phyloP scores from a whole-genome alignment of 1,284 basidiomycete genomes.

The Fomitiporia mediterranea region DNA sequence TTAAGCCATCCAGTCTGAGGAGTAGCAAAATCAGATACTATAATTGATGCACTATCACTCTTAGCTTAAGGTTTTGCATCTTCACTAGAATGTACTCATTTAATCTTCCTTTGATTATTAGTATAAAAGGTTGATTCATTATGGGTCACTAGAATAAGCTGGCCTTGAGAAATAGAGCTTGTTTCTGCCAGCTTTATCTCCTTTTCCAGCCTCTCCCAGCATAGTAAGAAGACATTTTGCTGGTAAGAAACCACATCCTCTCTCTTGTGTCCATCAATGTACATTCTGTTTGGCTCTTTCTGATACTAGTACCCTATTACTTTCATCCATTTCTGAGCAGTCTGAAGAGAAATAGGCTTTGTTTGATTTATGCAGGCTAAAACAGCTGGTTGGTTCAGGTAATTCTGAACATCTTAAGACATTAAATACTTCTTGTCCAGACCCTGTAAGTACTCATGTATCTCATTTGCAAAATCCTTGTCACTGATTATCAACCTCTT shows the following conservation, averaged over 20 bases:
- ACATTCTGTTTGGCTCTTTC: slow-evolving; percentile 22
- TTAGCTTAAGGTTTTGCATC: slow-evolving; percentile 32
- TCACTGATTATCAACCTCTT: too few relatives aligned
- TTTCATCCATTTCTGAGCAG: slow-evolving; percentile 27
- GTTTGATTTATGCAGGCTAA: slow-evolving; percentile 19
- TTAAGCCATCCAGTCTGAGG: slow-evolving; percentile 20
- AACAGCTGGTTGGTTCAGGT: slow-evolving; percentile 24
- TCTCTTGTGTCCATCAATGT: slow-evolving; percentile 30
- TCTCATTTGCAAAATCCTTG: too few relatives aligned
- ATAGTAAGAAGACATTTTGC: slow-evolving; percentile 25
- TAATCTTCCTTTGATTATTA: slow-evolving; percentile 28
- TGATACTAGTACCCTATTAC: slow-evolving; percentile 26
- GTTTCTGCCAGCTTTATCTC: neutral
- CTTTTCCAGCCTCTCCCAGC: neutral
- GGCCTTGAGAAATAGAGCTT: neutral
- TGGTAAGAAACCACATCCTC: slow-evolving; percentile 24
- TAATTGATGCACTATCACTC: slow-evolving; percentile 35
- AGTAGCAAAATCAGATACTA: slow-evolving; percentile 24
- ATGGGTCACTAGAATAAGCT: slow-evolving; percentile 22
- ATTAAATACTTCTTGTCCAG: slow-evolving; percentile 25
- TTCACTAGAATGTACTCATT: slow-evolving; percentile 32
- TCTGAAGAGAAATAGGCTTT: slow-evolving; percentile 24
- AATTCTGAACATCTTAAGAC: slow-evolving; percentile 28
- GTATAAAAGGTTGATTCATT: slow-evolving; percentile 37
- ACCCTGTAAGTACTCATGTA: too few relatives aligned